These are phyloP conservation scores for Colletotrichum incanum DNA, from an alignment of 2,329 filamentous ascomycete genomes.

Conservation along the genomic window DNA sequence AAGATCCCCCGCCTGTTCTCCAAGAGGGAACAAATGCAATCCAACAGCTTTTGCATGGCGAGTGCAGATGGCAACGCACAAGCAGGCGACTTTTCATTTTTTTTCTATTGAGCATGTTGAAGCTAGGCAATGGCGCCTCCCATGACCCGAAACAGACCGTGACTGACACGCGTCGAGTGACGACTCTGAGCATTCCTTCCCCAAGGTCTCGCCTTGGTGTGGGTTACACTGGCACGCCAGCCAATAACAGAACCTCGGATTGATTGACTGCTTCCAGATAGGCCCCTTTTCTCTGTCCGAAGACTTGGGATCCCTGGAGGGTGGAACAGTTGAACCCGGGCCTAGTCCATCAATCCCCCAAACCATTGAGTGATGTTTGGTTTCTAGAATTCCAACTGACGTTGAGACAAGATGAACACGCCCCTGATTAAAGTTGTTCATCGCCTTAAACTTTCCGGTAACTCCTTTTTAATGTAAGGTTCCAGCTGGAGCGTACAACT, in stretches of 20 bases:
- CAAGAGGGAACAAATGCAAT: not conserved
- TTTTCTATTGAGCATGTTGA: too few species aligned
- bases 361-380: conserved; percentile 5
- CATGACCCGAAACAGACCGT: not conserved
- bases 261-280: conserved; percentile 17
- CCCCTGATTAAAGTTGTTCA: conserved; percentile 5
- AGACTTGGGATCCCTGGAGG: conserved; percentile 17
- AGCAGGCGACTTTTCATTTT: not conserved
- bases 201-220: not conserved
- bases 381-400: not conserved
- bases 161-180: conserved; percentile 17
- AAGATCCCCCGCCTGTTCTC: not conserved
- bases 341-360: not conserved
- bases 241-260: conserved; percentile 19
- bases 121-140: not conserved
- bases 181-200: not conserved
- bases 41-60: not conserved
- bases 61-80: not conserved
- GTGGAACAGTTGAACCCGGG: conserved; percentile 5
- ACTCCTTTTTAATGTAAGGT: too few species aligned
- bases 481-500: too few species aligned
- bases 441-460: not conserved
- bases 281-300: conserved; percentile 3
- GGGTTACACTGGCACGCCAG: conserved; percentile 6
- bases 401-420: conserved; percentile 20